phyloP scores from a whole-genome alignment of 805 yeast species.

The Scheffersomyces lignosus region DNA sequence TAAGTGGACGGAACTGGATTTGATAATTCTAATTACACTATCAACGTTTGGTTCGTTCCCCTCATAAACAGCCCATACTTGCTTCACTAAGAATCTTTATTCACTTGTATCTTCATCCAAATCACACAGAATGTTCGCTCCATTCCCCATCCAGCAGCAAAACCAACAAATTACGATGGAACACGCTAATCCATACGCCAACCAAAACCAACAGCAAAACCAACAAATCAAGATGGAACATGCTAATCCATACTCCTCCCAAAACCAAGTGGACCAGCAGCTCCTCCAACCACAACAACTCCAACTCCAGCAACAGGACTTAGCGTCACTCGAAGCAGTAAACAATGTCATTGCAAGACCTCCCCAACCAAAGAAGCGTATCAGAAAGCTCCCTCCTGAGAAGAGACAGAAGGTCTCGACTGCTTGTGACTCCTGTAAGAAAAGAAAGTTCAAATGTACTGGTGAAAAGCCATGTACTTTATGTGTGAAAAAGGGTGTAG shows the following conservation, averaged over 20 bases:
- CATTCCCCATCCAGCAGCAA: background rate
- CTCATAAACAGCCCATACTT: too few species aligned
- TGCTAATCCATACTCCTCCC: background rate
- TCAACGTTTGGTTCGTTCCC: too few species aligned
- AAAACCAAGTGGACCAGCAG: too few species aligned
- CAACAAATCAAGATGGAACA: background rate
- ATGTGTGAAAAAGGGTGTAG: constrained; percentile 17
- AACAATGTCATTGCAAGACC: too few species aligned
- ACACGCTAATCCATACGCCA: background rate
- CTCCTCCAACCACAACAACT: too few species aligned
- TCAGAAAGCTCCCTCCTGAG: constrained; percentile 10
- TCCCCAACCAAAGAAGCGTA: constrained; percentile 6
- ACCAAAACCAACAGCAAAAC: background rate
- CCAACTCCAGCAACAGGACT: too few species aligned
- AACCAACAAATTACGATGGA: background rate
- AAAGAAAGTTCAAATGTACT: constrained; percentile 20
- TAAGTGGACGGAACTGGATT: too few species aligned
- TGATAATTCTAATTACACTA: too few species aligned
- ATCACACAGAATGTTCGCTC: background rate
- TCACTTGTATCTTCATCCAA: too few species aligned
- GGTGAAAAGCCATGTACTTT: constrained; percentile 21
- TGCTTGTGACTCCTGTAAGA: constrained; percentile 26
- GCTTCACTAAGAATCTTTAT: too few species aligned
- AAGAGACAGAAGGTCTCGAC: constrained; percentile 25
- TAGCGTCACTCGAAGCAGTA: too few species aligned